Evolutionary conservation across 805 yeast genomes (phyloP), one percentile per base, ranked within the genome.

Genomic region (Yarrowia deformans): DNA sequence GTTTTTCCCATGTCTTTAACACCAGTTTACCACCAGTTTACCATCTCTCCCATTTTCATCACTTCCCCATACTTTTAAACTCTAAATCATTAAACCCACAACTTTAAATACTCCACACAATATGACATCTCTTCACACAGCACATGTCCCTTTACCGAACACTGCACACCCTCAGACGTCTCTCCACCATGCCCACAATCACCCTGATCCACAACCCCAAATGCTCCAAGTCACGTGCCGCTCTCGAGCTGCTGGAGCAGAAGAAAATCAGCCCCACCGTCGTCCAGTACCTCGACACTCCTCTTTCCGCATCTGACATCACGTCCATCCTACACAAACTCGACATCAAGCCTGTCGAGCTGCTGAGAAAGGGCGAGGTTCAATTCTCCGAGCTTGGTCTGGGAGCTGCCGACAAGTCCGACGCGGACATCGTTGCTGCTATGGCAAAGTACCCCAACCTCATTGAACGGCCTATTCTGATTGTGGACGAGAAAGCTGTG

Each of bases 171-270:
- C 45, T 56, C 37, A 29, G 19, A 29, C 63, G n/a, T 16, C 10
- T 43, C n/a, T 23, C 54, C 1, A 19, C 18, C 18, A 63, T 63
- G 68, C 12, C 66, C 23, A 14, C 32, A 12, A 29, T 63, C 45
- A 63, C 55, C 1, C 56, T 63, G 14, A 48, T 63, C 48, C 68
- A 63, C 68, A 63, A 63, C 56, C 68, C 68, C 39, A 52, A 40
- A 12, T 63, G 68, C n/a, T 63, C 68, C 56, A 63, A 63, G 39
- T 63, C 68, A 34, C 45, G 68, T n/a, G 68, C 68, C 18, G 68
- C 68, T 5, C 56, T 63, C 32, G 68, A 63, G 23, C 68, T 63
- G 12, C 68, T 63, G 13, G 56, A 63, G 23, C 12, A 10, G n/a
- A 18, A 40, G 14, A 35, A 49, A 7, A 48, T 63, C 56, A 35